Evolutionary conservation across 768 basidiomycete species (phyloP).

Genomic region (Trametes cingulata): DNA sequence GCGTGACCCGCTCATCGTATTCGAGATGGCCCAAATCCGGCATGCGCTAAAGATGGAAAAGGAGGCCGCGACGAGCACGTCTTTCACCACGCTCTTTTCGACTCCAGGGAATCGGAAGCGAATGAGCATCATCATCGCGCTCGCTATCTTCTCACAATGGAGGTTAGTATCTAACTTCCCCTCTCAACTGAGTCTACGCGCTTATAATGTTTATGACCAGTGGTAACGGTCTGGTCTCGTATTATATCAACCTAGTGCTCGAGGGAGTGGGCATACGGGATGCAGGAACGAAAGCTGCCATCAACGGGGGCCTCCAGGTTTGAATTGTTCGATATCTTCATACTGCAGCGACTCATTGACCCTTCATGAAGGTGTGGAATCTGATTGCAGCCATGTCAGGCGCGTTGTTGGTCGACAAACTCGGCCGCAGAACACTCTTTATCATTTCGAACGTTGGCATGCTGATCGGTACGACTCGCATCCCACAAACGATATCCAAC

Average conservation of each 20-base stretch:
- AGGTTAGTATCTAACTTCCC: neutral
- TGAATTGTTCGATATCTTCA: neutral
- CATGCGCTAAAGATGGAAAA: conserved; percentile 67
- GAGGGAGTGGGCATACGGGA: conserved; percentile 61
- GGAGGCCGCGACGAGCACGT: conserved; percentile 48
- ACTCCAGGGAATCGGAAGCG: conserved; percentile 51
- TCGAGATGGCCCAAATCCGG: conserved; percentile 64
- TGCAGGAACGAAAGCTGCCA: conserved; percentile 54
- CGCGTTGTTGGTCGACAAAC: conserved; percentile 62
- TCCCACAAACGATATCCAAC: neutral
- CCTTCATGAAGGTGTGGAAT: conserved; percentile 54
- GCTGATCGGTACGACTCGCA: conserved; percentile 46
- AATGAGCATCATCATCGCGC: conserved; percentile 52
- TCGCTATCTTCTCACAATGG: conserved; percentile 60
- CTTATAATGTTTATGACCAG: conserved; percentile 29
- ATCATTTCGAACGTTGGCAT: conserved; percentile 62
- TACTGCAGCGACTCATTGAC: neutral
- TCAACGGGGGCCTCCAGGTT: conserved; percentile 66
- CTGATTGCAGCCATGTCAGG: conserved; percentile 58
- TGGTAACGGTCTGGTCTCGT: conserved; percentile 70
- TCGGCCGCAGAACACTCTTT: conserved; percentile 71
- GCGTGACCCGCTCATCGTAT: conserved; percentile 54
- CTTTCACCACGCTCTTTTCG: conserved; percentile 46
- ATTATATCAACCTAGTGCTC: conserved; percentile 71
- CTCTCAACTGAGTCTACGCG: neutral